Base-by-base conservation (phyloP, 768 basidiomycete species). In the Udeniomyces megalosporus region DNA sequence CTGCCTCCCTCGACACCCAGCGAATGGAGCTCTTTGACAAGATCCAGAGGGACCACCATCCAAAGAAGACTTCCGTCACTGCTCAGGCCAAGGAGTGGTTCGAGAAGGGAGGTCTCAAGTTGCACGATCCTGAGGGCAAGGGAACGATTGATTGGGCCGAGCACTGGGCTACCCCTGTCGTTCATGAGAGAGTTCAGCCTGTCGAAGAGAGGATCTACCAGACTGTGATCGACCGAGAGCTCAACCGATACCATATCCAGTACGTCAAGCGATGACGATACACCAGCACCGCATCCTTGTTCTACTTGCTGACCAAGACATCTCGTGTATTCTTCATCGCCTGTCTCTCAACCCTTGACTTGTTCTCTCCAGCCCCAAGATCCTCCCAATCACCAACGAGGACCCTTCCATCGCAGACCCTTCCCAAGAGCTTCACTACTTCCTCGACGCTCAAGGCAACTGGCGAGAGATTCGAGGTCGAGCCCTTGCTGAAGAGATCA, bases 391-490 rank as follows among this genome's bases (percentile, higher is more conserved):
- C 50, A 2, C 56, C n/a, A 32, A 32, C 42, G 10, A 8, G 8
- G 24, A 42, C 22, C 56, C 47, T 1, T 44, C 62, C 20, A 12
- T 35, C 28, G 14, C 8, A 8, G 38, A 22, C 8, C 56, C 62
- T 20, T n/a, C 47, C 34, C 32, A 58, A 4, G 62, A 63, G 48
- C 55, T 63, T 0, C 62, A 63, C 56, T 63, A 63, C 62, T 63
- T 63, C 62, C 49, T 26, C 1, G 56, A 51, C 29, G 24, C 50
- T 15, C 24, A 14, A 31, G 56, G 56, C 42, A 22, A 52, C 24
- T 63, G 45, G 54, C 46, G 47, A 11, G 62, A 63, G 29, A 32
- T 63, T 20, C 48, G 49, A 15, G 62, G 62, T 22, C 48, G 62
- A 22, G 26, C 24, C 6, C 14, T 42, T 14, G 62, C 62, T 10